Conservation (phyloP, 129 eudicot genomes). For the Sambucus nigra region DNA sequence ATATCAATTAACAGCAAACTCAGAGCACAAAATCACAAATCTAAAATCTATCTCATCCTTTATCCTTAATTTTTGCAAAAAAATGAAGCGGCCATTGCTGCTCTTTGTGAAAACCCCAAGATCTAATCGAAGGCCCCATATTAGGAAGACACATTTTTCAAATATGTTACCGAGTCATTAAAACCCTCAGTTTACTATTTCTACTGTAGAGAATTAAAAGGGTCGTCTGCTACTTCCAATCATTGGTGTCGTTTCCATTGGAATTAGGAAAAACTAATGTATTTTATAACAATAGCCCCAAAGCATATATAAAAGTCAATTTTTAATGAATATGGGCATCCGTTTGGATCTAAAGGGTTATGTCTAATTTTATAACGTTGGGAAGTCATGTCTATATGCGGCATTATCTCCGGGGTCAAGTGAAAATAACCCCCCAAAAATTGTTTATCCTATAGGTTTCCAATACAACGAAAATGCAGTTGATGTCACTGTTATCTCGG, state of each 20-base stretch:
- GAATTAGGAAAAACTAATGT: constrained; percentile 38
- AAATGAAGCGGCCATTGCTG: constrained; percentile 87
- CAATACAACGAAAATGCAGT: too few species aligned
- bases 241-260: constrained; percentile 16
- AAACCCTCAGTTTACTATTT: constrained; percentile 73
- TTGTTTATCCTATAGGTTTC: too few species aligned
- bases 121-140: constrained; percentile 79
- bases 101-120: constrained; percentile 95
- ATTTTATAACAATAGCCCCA: too few species aligned
- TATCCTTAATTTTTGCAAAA: constrained; percentile 29
- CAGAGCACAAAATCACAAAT: constrained; percentile 76
- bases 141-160: constrained; percentile 35
- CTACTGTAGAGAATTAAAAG: constrained; percentile 73
- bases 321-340: too few species aligned
- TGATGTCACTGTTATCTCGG: too few species aligned
- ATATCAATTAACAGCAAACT: constrained; percentile 52
- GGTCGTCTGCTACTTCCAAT: constrained; percentile 49
- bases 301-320: too few species aligned
- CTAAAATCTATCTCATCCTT: constrained; percentile 53
- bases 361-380: too few species aligned
- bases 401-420: too few species aligned
- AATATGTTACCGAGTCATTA: constrained; percentile 50
- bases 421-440: too few species aligned
- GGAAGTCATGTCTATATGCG: too few species aligned
- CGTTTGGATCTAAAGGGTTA: too few species aligned